Evolutionary conservation across 1,284 basidiomycete genomes (phyloP), one percentile per base, ranked within the genome.

Genomic region (Sanghuangporus weigelae): DNA sequence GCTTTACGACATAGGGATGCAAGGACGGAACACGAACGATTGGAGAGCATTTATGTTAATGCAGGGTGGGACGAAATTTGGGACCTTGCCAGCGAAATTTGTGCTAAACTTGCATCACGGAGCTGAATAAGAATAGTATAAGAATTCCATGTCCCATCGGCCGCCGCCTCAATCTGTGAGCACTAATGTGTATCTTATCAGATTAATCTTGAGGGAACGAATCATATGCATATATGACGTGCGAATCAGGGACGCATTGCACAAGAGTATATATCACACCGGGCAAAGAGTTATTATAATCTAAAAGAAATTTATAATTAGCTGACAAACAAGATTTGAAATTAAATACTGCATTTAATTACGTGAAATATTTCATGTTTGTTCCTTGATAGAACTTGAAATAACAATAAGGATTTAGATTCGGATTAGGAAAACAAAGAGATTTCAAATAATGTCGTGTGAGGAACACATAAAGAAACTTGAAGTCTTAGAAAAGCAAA

Each of bases 71-170:
- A 77, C 39, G 78, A 80, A 49, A 77, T 88, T 14, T 81, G 88
- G 76, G 78, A 84, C 57, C 70, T 89, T 19, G 81, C 90, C 2
- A 75, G 77, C 3, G 76, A 80, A 16, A 77, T 90, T 1, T 88
- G 89, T 7, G 78, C 80, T 31, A 79, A 78, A 12, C 72, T 90
- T 49, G 81, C 82, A 2, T 75, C 74, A 59, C 74, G 81, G 46
- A 39, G 44, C 12, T 55, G 48, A 55, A 36, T 31, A 23, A 51
- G n/a, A 31, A 23, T n/a, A n/a, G n/a, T n/a, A n/a, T n/a, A n/a
- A n/a, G n/a, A n/a, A n/a, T n/a, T n/a, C 44, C 7, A 7, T 19
- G 1, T 46, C 44, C 16, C 21, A 19, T 46, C 16, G 10, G 21
- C 16, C 16, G 44, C 7, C 16, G 16, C 7, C 44, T 2, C 44